Evolutionary conservation across 1,139 yeast species (phyloP), one percentile per base, ranked within the genome.

Genomic region (Hanseniaspora sp.): DNA sequence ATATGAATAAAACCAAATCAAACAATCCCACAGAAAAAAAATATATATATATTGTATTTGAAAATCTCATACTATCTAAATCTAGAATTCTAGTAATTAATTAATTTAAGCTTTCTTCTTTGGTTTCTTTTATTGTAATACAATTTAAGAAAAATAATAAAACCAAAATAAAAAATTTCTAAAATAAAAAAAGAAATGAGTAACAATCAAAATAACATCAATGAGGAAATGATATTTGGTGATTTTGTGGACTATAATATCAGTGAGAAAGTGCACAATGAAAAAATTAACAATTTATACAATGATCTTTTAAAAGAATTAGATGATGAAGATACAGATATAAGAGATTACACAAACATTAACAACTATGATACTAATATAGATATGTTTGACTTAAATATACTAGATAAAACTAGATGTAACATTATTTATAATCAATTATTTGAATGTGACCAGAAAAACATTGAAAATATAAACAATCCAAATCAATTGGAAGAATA

Each of bases 241-340:
- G 53, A 49, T 13, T 49, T 49, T 44, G 53, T 49, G 8, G 53
- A 49, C 17, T 43, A 15, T 8, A 37, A 13, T 30, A 2, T 31
- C 5, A 35, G 38, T 8, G 15, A 45, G 18, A 44, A 33, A 9
- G 7, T 18, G 1, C 23, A 37, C 5, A 39, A 42, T 23, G 11
- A 29, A 35, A 51, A 29, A 30, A 39, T 44, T 15, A 41, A 51
- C n/a, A 28, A 15, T 2, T n/a, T 31, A 15, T n/a, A 31, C 15
- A 67, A 65, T 3, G 65, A 61, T 31, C 67, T 64, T 1, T 67
- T 66, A 2, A 67, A 63, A 1, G 65, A 63, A 44, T 67, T 58
- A 40, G 62, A 63, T 55, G 61, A 51, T 7, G 66, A 59, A 1
- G 59, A 48, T 7, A 56, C 57, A 9, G 58, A 55, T 8, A 29